A percentile compares a stretch with the other conserved stretches of the same genome.
Conservation (phyloP, 495 filamentous ascomycete species). For the Mytilinidion resinicola region DNA sequence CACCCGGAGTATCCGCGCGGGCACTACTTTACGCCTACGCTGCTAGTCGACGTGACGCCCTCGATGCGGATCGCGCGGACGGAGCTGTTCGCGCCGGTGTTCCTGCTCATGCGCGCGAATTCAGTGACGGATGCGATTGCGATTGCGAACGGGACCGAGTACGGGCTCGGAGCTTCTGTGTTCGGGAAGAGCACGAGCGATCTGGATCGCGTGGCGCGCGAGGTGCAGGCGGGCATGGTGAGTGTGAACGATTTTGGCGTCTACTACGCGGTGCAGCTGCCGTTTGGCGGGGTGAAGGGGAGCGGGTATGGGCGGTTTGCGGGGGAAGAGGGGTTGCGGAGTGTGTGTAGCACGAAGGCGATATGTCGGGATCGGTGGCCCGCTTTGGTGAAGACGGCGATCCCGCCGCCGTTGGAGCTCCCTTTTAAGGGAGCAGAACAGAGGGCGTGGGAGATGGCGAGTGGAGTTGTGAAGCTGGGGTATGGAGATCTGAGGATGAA, state of each 20-base stretch:
- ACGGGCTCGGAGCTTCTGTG: constrained; percentile 46
- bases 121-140: constrained; percentile 39
- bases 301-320: constrained; percentile 93
- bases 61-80: constrained; percentile 70
- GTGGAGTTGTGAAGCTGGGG: constrained; percentile 56
- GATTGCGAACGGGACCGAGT: constrained; percentile 35
- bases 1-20: constrained; percentile 69
- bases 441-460: constrained; percentile 54
- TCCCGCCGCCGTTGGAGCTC: constrained; percentile 74
- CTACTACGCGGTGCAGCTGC: constrained; percentile 86
- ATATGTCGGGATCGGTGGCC: constrained; percentile 70
- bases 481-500: constrained; percentile 50
- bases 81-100: constrained; percentile 90
- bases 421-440: constrained; percentile 50
- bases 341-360: constrained; percentile 78
- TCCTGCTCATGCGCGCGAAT: constrained; percentile 68
- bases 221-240: constrained; percentile 80
- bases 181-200: constrained; percentile 56
- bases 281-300: constrained; percentile 82
- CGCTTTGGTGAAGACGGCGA: constrained; percentile 58
- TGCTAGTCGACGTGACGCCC: constrained; percentile 70
- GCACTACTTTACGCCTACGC: constrained; percentile 86
- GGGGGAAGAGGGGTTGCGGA: constrained; percentile 79
- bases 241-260: constrained; percentile 90
- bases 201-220: constrained; percentile 54